A percentile compares a stretch with the other conserved stretches of the same genome.
These are phyloP conservation scores for Podospora anserina DNA, from an alignment of 495 filamentous ascomycete species.

Conservation along the genomic window DNA sequence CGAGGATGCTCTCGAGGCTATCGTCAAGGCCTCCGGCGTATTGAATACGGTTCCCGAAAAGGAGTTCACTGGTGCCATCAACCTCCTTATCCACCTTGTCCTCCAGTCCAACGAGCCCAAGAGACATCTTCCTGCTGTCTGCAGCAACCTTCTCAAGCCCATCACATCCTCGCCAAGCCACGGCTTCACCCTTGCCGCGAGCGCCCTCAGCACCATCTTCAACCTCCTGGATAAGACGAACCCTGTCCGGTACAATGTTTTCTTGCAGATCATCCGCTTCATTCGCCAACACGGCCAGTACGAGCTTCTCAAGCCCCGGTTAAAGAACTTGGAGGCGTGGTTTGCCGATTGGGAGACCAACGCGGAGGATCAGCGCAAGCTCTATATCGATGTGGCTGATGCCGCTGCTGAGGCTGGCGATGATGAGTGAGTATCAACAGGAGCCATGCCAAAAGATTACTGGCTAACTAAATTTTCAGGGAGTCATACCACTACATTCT, in stretches of 20 bases:
- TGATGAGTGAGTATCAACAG: constrained; percentile 52
- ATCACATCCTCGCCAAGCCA: constrained; percentile 80
- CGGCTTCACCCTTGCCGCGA: constrained; percentile 78
- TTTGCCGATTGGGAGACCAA: constrained; percentile 78
- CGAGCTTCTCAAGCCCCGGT: constrained; percentile 73
- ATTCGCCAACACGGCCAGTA: constrained; percentile 70
- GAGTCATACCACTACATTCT: constrained; percentile 79
- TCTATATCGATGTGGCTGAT: constrained; percentile 76
- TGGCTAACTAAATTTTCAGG: constrained; percentile 33
- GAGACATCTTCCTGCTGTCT: constrained; percentile 81
- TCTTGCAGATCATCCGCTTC: constrained; percentile 76
- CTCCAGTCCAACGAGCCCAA: constrained; percentile 76
- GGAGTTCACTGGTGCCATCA: constrained; percentile 92
- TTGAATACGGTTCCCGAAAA: constrained; percentile 87
- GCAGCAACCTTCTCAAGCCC: constrained; percentile 80
- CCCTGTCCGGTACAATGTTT: constrained; percentile 81
- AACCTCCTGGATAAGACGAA: constrained; percentile 78
- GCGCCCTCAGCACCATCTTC: constrained; percentile 91
- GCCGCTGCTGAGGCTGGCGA: constrained; percentile 74
- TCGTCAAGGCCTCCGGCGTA: constrained; percentile 67
- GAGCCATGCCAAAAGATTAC: neutral
- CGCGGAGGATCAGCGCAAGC: constrained; percentile 72
- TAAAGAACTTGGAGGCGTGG: constrained; percentile 78
- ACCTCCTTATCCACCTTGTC: constrained; percentile 89
- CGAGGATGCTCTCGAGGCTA: constrained; percentile 84